These are phyloP conservation scores for Hebeloma cylindrosporum DNA, from an alignment of 768 basidiomycete genomes.

Conservation along the genomic window DNA sequence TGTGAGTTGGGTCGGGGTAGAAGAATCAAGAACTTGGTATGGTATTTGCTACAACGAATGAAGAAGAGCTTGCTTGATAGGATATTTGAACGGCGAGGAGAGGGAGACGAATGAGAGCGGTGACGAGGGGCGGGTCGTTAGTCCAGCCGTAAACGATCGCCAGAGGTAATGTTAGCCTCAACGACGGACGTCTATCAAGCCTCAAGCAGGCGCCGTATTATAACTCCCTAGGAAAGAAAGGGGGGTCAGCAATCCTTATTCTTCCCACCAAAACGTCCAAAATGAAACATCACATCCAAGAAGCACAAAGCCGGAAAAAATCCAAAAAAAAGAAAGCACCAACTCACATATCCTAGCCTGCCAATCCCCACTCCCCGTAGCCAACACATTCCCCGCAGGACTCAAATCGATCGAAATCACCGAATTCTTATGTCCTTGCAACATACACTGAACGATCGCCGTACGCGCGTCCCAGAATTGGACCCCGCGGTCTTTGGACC, in stretches of 20 bases:
- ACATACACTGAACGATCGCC: conserved; percentile 84
- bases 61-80: no score
- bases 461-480: conserved; percentile 88
- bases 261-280: no score
- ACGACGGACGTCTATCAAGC: background rate
- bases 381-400: conserved; percentile 44
- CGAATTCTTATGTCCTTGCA: conserved; percentile 71
- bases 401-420: conserved; percentile 54
- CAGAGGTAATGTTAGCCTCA: background rate
- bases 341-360: conserved; percentile 51
- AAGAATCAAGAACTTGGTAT: no score
- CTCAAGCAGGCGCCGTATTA: conserved; percentile 9
- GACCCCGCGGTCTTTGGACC: conserved; percentile 92
- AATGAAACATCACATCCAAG: no score
- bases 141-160: no score
- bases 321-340: background rate
- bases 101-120: no score
- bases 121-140: no score
- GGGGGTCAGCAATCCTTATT: background rate
- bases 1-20: no score
- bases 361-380: conserved; percentile 56
- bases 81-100: no score
- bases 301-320: background rate
- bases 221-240: conserved; percentile 10
- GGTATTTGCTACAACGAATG: no score